Percentiles rank a stretch among this genome's conserved stretches.
These are phyloP conservation scores for Kazachstania psychrophila DNA, from an alignment of 805 yeast species.

Conservation along the genomic window DNA sequence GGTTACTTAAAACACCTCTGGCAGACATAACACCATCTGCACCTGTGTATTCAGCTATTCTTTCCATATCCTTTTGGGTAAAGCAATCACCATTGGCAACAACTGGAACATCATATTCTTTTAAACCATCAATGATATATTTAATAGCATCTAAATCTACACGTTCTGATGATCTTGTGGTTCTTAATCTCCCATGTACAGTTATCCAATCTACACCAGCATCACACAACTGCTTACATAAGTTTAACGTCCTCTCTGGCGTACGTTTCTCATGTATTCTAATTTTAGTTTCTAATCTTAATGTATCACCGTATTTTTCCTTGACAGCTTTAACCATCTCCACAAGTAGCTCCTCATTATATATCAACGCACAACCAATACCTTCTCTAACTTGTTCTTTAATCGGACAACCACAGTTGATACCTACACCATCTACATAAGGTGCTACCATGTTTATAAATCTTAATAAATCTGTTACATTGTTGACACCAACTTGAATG, in stretches of 20 bases:
- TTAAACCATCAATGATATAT: conserved; percentile 39
- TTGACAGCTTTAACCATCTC: conserved; percentile 81
- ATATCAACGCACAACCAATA: conserved; percentile 92
- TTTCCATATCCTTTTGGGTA: conserved; percentile 49
- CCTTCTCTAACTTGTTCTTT: conserved; percentile 92
- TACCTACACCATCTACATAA: conserved; percentile 84
- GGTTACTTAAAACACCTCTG: conserved; percentile 77
- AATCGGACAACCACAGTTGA: conserved; percentile 97
- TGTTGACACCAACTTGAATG: conserved; percentile 86
- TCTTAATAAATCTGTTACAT: conserved; percentile 67
- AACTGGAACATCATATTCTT: conserved; percentile 54
- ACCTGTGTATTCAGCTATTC: conserved; percentile 56
- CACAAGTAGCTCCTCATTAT: conserved; percentile 69
- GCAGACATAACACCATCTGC: conserved; percentile 96
- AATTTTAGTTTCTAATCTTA: conserved; percentile 87
- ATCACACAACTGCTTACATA: conserved; percentile 64
- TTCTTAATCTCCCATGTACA: conserved; percentile 85
- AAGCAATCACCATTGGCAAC: conserved; percentile 98
- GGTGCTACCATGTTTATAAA: conserved; percentile 87
- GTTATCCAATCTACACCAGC: conserved; percentile 93
- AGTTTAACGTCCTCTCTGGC: conserved; percentile 52
- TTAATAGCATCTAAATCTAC: conserved; percentile 77
- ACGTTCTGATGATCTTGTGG: conserved; percentile 76
- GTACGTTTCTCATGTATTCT: conserved; percentile 67
- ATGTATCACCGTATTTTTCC: conserved; percentile 52